Percentiles rank a stretch among this genome's conserved stretches.
phyloP scores from a whole-genome alignment of 306 rosid species.

The Argentina anserina region DNA sequence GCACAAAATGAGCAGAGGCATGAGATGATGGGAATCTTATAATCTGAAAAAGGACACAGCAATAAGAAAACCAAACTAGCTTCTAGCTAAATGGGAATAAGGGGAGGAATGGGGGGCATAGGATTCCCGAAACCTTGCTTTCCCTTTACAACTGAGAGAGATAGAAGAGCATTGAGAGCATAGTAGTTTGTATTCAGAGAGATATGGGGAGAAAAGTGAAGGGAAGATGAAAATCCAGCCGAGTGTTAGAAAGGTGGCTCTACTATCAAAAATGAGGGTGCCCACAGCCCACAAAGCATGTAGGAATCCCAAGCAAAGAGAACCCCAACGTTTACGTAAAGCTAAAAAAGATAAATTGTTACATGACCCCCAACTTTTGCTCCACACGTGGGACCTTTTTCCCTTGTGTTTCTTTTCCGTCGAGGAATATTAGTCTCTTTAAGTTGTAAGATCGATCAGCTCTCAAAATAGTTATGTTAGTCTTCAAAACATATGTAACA shows the following conservation, averaged over 20 bases:
- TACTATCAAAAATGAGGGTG: conserved; percentile 52
- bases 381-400: conserved; percentile 88
- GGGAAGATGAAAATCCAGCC: conserved; percentile 42
- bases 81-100: conserved; percentile 46
- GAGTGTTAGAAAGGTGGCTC: conserved; percentile 66
- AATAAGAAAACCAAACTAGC: conserved; percentile 46
- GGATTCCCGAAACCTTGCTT: conserved; percentile 70
- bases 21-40: conserved; percentile 50
- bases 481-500: no score
- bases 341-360: conserved; percentile 36
- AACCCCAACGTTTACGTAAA: conserved; percentile 62
- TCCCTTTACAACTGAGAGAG: conserved; percentile 34
- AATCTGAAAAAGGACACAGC: conserved; percentile 58
- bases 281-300: conserved; percentile 47
- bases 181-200: conserved; percentile 50
- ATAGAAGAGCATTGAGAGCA: conserved; percentile 18
- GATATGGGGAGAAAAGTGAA: conserved; percentile 56
- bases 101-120: conserved; percentile 53
- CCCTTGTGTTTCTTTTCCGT: conserved; percentile 29
- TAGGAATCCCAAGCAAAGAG: conserved; percentile 84
- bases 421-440: conserved; percentile 40
- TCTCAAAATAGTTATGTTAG: no score
- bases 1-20: conserved; percentile 24
- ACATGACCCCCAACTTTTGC: conserved; percentile 54
- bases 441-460: no score